Base-by-base conservation (phyloP, 345 rosid genomes). In the Eutrema japonicum region DNA sequence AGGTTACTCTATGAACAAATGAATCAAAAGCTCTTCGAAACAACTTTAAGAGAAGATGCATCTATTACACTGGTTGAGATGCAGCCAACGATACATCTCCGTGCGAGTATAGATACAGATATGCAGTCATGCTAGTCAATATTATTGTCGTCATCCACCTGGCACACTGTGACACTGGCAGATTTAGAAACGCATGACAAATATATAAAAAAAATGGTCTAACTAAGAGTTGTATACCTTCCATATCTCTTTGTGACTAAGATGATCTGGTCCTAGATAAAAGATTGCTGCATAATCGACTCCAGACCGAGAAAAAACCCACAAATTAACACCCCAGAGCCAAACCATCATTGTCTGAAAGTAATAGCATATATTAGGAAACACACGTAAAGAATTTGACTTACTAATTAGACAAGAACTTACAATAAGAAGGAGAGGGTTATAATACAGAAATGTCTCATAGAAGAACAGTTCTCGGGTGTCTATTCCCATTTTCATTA, bases 21-120 rank as follows among this genome's bases (percentile, higher is more conserved):
- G 52, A 73, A 72, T 37, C 49, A 35, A 46, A 52, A 53, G 32
- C 52, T 29, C 3, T 60, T 45, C 53, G 6, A 64, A 48, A 52
- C 43, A 64, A 49, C 18, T 40, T 46, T 36, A 75, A 76, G 79
- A 87, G 71, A 81, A 85, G 88, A 89, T 85, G 88, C 92, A 84
- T 95, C 99, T 95, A 95, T 90, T 95, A 95, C 97, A 95, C 97
- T 84, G 99, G 98, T 88, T 95, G 98, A 71, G 89, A 90, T 61
- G 99, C 99, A 56, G 98, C 99, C 84, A 87, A 79, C 3, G 89
- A 86, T 27, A 90, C 96, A 85, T 95, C 98, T 74, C 99, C 98
- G 26, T 87, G 96, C 27, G 99, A 95, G 83, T 95, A 95, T 26
- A 95, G 93, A 80, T 89, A 90, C 59, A 95, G 87, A 82, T 95